Evolutionary conservation across 2,329 filamentous ascomycete species (phyloP).

Genomic region (Colletotrichum higginsianum): DNA sequence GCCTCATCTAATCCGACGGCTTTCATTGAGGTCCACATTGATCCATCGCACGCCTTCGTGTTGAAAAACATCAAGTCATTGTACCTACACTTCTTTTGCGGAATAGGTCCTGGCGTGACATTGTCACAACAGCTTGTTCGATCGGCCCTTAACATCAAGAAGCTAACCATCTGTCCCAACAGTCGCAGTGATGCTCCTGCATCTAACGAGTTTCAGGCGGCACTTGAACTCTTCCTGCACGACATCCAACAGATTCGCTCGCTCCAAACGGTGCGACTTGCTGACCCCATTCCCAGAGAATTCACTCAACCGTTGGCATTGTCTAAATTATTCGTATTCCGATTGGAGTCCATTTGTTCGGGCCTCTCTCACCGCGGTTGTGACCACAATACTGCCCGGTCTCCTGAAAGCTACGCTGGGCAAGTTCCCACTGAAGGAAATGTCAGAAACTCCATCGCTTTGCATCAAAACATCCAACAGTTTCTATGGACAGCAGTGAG

Average conservation of each 20-base stretch:
- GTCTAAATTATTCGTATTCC: not conserved
- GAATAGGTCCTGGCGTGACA: not conserved
- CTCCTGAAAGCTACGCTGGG: not conserved
- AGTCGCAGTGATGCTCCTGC: not conserved
- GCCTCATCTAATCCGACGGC: not conserved
- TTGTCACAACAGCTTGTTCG: not conserved
- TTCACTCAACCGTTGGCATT: not conserved
- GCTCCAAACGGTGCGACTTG: not conserved
- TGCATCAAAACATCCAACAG: not conserved
- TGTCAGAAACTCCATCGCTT: not conserved
- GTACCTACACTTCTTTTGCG: constrained; percentile 1
- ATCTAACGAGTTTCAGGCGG: not conserved
- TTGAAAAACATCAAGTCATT: constrained; percentile 1
- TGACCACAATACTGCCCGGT: not conserved
- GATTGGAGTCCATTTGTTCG: not conserved
- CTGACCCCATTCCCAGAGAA: not conserved
- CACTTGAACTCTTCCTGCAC: not conserved
- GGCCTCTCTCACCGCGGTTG: not conserved
- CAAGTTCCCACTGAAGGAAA: not conserved
- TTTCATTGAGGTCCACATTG: not conserved
- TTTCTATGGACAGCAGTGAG: not conserved
- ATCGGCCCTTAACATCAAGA: not conserved
- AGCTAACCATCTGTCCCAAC: not conserved
- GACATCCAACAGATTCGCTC: not conserved
- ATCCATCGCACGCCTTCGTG: not conserved